A percentile compares a stretch with the other conserved stretches of the same genome.
These are phyloP conservation scores for Spathaspora arborariae DNA, from an alignment of 805 yeast genomes.

Conservation along the genomic window DNA sequence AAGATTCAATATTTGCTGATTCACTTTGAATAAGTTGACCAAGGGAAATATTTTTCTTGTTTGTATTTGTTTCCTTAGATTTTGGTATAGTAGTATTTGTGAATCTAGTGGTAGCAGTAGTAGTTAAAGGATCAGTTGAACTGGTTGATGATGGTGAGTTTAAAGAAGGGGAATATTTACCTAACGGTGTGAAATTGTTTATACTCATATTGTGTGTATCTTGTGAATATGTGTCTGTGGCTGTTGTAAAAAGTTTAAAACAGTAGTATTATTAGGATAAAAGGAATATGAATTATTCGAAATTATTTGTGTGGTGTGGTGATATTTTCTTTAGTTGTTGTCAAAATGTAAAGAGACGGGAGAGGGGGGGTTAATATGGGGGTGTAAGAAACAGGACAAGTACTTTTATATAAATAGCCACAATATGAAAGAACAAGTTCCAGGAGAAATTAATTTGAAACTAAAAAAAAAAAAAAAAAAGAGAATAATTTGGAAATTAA, in stretches of 20 bases:
- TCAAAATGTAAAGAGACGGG: too few species aligned
- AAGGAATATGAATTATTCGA: neutral
- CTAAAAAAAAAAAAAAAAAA: too few species aligned
- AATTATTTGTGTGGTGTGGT: too few species aligned
- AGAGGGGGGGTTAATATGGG: too few species aligned
- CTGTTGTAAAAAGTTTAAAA: too few species aligned
- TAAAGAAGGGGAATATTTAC: slow-evolving; percentile 2
- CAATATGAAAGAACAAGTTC: too few species aligned
- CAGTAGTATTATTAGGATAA: too few species aligned
- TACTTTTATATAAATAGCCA: too few species aligned
- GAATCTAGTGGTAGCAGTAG: neutral
- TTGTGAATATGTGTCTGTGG: neutral
- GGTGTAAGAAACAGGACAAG: too few species aligned
- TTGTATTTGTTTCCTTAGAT: neutral
- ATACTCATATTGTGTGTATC: neutral
- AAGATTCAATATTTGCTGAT: slow-evolving; percentile 16
- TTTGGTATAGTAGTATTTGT: neutral
- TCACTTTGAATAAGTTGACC: slow-evolving; percentile 5
- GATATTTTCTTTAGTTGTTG: too few species aligned
- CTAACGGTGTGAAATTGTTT: slow-evolving; percentile 1
- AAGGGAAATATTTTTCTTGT: neutral
- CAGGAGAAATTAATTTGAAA: too few species aligned
- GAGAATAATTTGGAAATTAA: too few species aligned
- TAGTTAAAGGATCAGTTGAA: neutral
- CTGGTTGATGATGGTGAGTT: slow-evolving; percentile 1